phyloP scores from a whole-genome alignment of 2,329 filamentous ascomycete species.

The Corynespora cassiicola region DNA sequence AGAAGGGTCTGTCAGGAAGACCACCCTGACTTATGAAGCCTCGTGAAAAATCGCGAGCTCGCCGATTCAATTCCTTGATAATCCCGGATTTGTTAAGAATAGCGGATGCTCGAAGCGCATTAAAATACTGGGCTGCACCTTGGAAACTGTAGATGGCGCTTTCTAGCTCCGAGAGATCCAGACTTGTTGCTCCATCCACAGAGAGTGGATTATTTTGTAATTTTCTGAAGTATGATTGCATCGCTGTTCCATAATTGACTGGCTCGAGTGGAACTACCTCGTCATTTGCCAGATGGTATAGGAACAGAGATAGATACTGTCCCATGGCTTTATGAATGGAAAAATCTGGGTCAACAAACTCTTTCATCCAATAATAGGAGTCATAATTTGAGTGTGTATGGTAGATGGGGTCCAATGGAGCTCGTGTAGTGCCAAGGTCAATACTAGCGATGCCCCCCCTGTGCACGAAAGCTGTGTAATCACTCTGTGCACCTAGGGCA shows the following conservation, averaged over 20 bases:
- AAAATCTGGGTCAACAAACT: slow-evolving; percentile 53
- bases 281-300: slow-evolving; percentile 37
- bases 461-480: too few species aligned
- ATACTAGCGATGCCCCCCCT: too few species aligned
- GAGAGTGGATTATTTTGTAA: too few species aligned
- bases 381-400: slow-evolving; percentile 50
- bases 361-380: slow-evolving; percentile 53
- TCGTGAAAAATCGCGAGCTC: too few species aligned
- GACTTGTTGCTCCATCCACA: too few species aligned
- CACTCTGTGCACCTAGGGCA: too few species aligned
- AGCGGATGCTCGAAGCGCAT: slow-evolving; percentile 36
- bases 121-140: slow-evolving; percentile 31
- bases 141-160: slow-evolving; percentile 48
- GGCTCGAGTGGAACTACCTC: slow-evolving; percentile 37
- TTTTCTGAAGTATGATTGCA: too few species aligned
- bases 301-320: slow-evolving; percentile 44
- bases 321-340: slow-evolving; percentile 50
- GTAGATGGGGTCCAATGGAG: slow-evolving; percentile 42
- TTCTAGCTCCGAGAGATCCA: slow-evolving; percentile 39
- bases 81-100: too few species aligned
- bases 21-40: too few species aligned
- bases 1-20: too few species aligned
- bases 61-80: too few species aligned
- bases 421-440: slow-evolving; percentile 38
- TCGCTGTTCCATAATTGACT: slow-evolving; percentile 25